Evolutionary conservation across 805 yeast species (phyloP), one percentile per base, ranked within the genome.

Genomic region (Candida arabinofermentans): DNA sequence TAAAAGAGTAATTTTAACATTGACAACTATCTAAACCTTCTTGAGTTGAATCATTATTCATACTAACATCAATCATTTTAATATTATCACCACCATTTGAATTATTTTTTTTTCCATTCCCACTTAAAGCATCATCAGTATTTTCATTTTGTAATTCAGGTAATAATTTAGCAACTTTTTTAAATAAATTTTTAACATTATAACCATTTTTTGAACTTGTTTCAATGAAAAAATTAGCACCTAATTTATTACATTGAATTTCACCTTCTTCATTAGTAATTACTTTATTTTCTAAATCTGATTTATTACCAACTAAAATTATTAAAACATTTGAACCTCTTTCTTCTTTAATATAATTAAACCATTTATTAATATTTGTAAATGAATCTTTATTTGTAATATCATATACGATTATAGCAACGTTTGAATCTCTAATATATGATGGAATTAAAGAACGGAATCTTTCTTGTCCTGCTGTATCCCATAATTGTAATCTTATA

Each of bases 321-420:
- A 93, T 73, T 49, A 91, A 81, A 24, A 91, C 98, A 59, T 89
- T 88, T 24, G 74, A 72, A 9, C 96, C 97, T 49, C 98, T 75
- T 67, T 91, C 99, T 48, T 87, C 82, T 58, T 85, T 84, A 6
- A 93, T 97, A 60, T 91, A 97, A 53, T 86, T 93, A 50, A 88
- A 81, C 99, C 99, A 93, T 62, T 86, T 86, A 51, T 79, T 79
- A 51, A 93, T 80, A 51, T 83, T 83, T 44, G 82, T 83, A 65
- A 91, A 91, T 16, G 95, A 80, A 56, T 86, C 86, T 59, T 77
- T 83, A 58, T 81, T 84, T 7, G 97, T 88, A 44, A 91, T 84
- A 61, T 93, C 99, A 66, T 91, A 91, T 18, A 95, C 96, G 22
- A 93, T 83, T 36, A 93, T 95, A 0, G 99, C 98, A n/a, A 93